Evolutionary conservation across 257 asterid genomes (phyloP).

Genomic region (Cordia subcordata): DNA sequence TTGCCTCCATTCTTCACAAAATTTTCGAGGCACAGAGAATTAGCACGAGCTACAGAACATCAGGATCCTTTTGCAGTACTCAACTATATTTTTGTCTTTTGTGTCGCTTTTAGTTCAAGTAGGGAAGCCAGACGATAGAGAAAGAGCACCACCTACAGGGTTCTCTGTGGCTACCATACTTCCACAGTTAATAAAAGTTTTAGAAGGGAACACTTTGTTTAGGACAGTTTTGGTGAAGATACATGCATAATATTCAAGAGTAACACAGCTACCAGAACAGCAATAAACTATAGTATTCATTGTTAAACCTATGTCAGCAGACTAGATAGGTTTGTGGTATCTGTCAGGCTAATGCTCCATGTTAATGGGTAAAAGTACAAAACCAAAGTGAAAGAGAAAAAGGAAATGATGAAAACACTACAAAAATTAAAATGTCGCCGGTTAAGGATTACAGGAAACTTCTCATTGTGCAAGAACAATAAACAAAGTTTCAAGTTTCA

Average conservation of each 20-base stretch:
- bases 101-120: conserved; percentile 41
- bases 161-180: conserved; percentile 21
- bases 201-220: conserved; percentile 38
- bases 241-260: conserved; percentile 32
- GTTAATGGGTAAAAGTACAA: too few species aligned
- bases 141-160: conserved; percentile 33
- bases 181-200: conserved; percentile 27
- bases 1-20: conserved; percentile 27
- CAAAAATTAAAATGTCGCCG: too few species aligned
- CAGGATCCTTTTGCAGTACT: conserved; percentile 33
- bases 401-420: too few species aligned
- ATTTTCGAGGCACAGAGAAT: conserved; percentile 16
- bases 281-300: conserved; percentile 14
- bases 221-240: conserved; percentile 35
- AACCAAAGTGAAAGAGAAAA: too few species aligned
- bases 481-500: too few species aligned
- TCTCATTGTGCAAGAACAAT: too few species aligned
- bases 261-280: conserved; percentile 18
- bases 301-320: too few species aligned
- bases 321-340: too few species aligned
- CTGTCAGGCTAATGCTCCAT: too few species aligned
- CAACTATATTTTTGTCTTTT: conserved; percentile 17
- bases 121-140: conserved; percentile 44
- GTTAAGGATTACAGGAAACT: too few species aligned
- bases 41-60: conserved; percentile 5